Base-by-base conservation (phyloP, 306 rosid genomes). In the Cicer judaicum region DNA sequence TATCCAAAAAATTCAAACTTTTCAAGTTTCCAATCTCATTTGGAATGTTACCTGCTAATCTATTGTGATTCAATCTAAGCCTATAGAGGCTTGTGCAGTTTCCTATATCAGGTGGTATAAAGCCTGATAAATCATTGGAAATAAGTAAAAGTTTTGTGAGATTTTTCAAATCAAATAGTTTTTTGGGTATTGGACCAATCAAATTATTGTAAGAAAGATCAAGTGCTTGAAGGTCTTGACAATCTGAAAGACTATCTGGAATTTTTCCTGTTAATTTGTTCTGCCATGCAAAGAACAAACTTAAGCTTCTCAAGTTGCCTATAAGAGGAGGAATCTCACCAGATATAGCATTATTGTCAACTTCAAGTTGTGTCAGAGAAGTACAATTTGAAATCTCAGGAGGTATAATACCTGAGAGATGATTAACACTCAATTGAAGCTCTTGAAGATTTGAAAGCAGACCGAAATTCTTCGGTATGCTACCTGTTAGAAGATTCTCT, bases 91-190 rank as follows among this genome's bases (percentile, higher is more conserved):
- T 88, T 7, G 90, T 76, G 84, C 98, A 87, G 76, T 90, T 92
- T 10, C 97, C 98, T 78, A 95, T 87, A 72, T 92, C 98, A 67
- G 96, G 89, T 7, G 97, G 93, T 55, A 95, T 88, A 53, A 83
- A 81, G 39, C 99, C 99, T 7, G 99, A 90, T 21, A 95, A 83
- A 64, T 84, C 86, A 82, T 95, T 95, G 64, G 91, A 83, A 73
- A 95, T 79, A 54, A 95, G 85, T 64, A 95, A 83, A 7, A 95
- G 56, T 79, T 92, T 92, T 21, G 96, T 85, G 78, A 95, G 91
- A 73, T 89, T 89, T 72, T 54, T 83, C 90, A 95, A 73, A 14
- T 73, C 79, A 49, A 90, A 92, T 11, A 90, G 65, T 54, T 71
- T 65, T 76, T 77, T 88, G 0, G 98, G 99, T 39, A 95, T 88